Percentiles rank a stretch among this genome's conserved stretches.
Evolutionary conservation across 2,329 filamentous ascomycete genomes (phyloP).

Genomic region (Trichoderma breve): DNA sequence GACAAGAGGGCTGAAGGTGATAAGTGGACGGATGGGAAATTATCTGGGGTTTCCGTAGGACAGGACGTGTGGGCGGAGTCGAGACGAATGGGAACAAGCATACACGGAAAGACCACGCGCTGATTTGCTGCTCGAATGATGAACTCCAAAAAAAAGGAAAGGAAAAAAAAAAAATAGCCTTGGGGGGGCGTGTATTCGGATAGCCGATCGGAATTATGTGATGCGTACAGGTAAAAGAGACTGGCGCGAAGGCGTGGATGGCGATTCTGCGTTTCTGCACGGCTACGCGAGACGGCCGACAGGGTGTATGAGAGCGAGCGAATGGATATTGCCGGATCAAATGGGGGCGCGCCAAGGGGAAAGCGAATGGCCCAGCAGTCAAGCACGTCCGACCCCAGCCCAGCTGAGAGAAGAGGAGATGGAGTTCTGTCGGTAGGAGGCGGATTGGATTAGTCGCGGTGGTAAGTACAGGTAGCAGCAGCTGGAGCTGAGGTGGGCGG

Average conservation of each 20-base stretch:
- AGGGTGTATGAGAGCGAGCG: slow-evolving; percentile 12
- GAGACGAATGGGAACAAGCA: slow-evolving; percentile 14
- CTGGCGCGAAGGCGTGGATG: slow-evolving; percentile 10
- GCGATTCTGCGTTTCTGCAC: slow-evolving; percentile 4
- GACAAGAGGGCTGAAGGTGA: slow-evolving; percentile 33
- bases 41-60: slow-evolving; percentile 29
- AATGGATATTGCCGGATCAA: neutral
- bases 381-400: slow-evolving; percentile 13
- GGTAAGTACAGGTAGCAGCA: neutral
- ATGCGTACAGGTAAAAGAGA: slow-evolving; percentile 7
- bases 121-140: slow-evolving; percentile 20
- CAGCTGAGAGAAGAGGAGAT: slow-evolving; percentile 18
- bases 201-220: slow-evolving; percentile 14
- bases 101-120: slow-evolving; percentile 12
- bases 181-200: slow-evolving; percentile 9
- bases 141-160: slow-evolving; percentile 18
- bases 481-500: slow-evolving; percentile 3
- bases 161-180: neutral
- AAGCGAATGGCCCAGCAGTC: neutral
- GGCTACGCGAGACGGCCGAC: slow-evolving; percentile 13
- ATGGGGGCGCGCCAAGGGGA: slow-evolving; percentile 10
- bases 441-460: slow-evolving; percentile 5
- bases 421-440: neutral
- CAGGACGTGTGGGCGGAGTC: slow-evolving; percentile 19
- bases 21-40: slow-evolving; percentile 26